Evolutionary conservation across 2,329 filamentous ascomycete genomes (phyloP), one percentile per base, ranked within the genome.

Genomic region (Zymoseptoria passerinii): DNA sequence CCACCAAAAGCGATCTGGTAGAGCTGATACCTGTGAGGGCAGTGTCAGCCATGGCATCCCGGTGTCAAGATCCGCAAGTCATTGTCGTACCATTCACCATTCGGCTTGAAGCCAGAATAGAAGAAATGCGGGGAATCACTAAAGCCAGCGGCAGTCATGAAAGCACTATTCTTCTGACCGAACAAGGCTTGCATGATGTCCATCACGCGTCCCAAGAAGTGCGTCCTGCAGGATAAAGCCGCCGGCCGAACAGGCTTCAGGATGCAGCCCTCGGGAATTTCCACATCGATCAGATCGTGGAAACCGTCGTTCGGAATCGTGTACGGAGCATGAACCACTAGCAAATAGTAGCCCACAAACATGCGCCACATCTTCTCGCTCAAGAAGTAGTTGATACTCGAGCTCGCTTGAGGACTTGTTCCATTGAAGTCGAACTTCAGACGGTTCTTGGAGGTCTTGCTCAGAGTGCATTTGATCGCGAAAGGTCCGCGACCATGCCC

Each of bases 21-120:
- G 8, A 80, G 71, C 55, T 78, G 75, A 40, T 66, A 67, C 66
- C 71, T 80, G 35, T 40, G 35, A 3, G 16, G 6, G 3, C 13
- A 40, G 23, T 16, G 6, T 40, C 35, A 40, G 35, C 16, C 35
- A 16, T 40, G 13, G 35, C 35, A 16, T 16, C 5, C 10, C 35
- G 10, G 16, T 13, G 10, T 16, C 10, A 13, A 16, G 35, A 16
- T 40, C 4, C 16, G 35, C 13, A 16, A 40, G 23, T 40, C 10
- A 5, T 16, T 16, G 54, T 78, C 75, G 29, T 66, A 67, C 66
- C 71, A 80, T 27, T 77, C 75, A 1, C 74, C 73, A 40, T 70
- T 74, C 0, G 76, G 69, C 49, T 62, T 73, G 63, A 78, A 79
- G 0, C 70, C 73, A 1, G 65, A 65, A 55, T 67, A 67, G 64